Conservation (phyloP, 176 grass and related monocot genomes). For the Zoysia japonica region DNA sequence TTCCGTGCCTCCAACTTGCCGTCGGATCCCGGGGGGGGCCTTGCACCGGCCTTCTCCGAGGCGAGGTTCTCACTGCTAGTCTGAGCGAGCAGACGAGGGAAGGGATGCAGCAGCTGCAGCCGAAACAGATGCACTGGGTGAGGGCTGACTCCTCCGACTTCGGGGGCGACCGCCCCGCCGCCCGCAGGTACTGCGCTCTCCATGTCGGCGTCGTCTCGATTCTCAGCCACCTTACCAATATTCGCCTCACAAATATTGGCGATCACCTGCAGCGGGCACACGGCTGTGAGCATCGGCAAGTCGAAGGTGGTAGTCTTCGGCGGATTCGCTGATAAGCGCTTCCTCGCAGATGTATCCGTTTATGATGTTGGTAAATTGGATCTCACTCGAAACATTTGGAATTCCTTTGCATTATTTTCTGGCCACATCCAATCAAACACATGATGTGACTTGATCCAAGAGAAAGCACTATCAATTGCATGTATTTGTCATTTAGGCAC, state of each 20-base stretch:
- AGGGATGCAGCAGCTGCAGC: slow-evolving; percentile 25
- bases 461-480: neutral
- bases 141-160: slow-evolving; percentile 83
- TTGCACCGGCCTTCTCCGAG: neutral
- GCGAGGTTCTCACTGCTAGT: neutral
- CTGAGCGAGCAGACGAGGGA: neutral
- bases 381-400: neutral
- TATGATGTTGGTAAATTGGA: slow-evolving; percentile 69
- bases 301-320: slow-evolving; percentile 93
- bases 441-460: neutral
- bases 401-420: neutral
- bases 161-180: slow-evolving; percentile 54
- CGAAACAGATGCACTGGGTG: slow-evolving; percentile 79
- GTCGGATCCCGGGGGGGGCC: neutral
- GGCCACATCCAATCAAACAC: neutral
- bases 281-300: slow-evolving; percentile 69
- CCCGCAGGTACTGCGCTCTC: slow-evolving; percentile 65
- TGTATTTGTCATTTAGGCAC: neutral
- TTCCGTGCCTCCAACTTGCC: neutral
- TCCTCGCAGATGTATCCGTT: slow-evolving; percentile 75
- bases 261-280: slow-evolving; percentile 67
- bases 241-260: neutral
- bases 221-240: neutral
- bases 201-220: neutral
- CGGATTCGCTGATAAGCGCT: slow-evolving; percentile 82